Evolutionary conservation across 176 grass and related monocot genomes (phyloP), one percentile per base, ranked within the genome.

Genomic region (Bonia amplexicaulis): DNA sequence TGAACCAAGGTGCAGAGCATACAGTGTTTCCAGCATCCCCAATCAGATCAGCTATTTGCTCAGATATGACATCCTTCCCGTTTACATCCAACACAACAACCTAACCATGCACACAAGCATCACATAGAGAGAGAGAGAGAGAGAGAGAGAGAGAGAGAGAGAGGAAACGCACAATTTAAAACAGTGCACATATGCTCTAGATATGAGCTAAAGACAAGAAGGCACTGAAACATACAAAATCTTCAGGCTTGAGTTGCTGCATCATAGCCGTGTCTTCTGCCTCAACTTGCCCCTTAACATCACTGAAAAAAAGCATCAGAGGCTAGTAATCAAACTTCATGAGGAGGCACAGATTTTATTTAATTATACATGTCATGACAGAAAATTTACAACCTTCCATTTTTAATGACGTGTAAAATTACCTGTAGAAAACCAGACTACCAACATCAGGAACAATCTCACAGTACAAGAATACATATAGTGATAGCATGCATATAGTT

Each of bases 11-110:
- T 27, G 14, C 15, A 40, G 23, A 88, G 27, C 59, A 31, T 95
- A 95, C 96, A 44, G 87, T 98, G 78, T 77, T 90, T 61, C 89
- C 85, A 74, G 91, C 91, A 45, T 98, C 93, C 19, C 96, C 91
- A 71, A 98, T 60, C 73, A 98, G 78, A 88, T 95, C 89, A 81
- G 93, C 93, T 85, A 98, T 86, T 79, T 98, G 83, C 73, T 98
- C 96, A 47, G 96, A 95, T 48, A 81, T 46, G 69, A 92, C 79
- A 82, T 92, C 91, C 89, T 81, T 85, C 37, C 93, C 93, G 6
- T 95, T 93, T 77, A 95, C 93, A 78, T 98, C 93, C 74, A 94
- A 80, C 81, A 94, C 82, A 81, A 98, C 85, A 31, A 95, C 90
- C 93, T 98, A 85, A 78, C 35, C 33, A 74, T 59, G 61, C 45